Base-by-base conservation (phyloP, 495 filamentous ascomycete genomes). In the Lasiosphaeriaceae sp. region DNA sequence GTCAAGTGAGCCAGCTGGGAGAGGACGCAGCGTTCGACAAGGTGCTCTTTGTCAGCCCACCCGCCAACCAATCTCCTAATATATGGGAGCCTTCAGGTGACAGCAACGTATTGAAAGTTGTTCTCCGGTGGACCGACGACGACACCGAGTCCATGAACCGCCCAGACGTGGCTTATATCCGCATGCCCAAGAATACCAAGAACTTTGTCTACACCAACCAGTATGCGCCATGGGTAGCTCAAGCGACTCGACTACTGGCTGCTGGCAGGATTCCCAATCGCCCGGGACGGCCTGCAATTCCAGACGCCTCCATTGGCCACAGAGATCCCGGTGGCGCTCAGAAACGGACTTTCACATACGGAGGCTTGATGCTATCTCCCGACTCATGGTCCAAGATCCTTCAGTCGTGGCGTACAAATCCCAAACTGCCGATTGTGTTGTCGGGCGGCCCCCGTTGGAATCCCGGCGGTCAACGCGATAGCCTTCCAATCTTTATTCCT, bases 91-190 rank as follows among this genome's bases (percentile, higher is more conserved):
- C 64, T 1, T 16, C n/a, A 6, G 24, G 50, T 3, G 11, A 37
- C 0, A 52, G 59, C 48, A 41, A 44, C 9, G 48, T 64, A 46
- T 11, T 59, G n/a, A 57, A 58, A n/a, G 17, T 70, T 1, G 20
- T 23, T 2, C 54, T 70, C 11, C 26, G 56, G 14, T 70, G 65
- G 67, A 3, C 26, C 26, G 26, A n/a, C n/a, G 19, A 34, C 11
- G 17, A 61, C 14, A 45, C 12, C 17, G n/a, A 19, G 4, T n/a
- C 39, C n/a, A 29, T 62, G 47, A 41, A 59, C 31, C 60, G 61
- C 2, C 60, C 54, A 0, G 68, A 69, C 21, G 47, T 67, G 14
- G 68, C 68, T 14, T 71, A 84, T 41, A 24, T 71, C 11, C 62
- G 68, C n/a, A 45, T 71, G 23, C 66, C 68, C 17, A 20, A 29